Evolutionary conservation across 768 basidiomycete genomes (phyloP), one percentile per base, ranked within the genome.

Genomic region (Suillus hirtellus): DNA sequence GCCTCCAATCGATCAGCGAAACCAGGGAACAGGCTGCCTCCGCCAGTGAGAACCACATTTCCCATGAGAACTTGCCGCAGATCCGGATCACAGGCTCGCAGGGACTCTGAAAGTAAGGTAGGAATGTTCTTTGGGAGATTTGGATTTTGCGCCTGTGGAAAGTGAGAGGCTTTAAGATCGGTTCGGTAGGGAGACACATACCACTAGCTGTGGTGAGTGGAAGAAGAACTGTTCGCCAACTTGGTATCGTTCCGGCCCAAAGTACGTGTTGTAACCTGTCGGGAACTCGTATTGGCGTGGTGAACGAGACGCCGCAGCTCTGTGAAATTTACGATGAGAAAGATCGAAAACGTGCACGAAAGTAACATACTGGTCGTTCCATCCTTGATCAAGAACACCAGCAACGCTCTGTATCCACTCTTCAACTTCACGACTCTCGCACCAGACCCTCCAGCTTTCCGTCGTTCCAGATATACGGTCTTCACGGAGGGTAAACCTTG

Each of bases 1-100:
- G 81, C 80, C 64, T 86, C 81, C 52, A 99, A 80, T 19, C 97
- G 84, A 70, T 99, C 95, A 34, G 84, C 84, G 65, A 99, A 86
- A 21, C 97, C 97, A 40, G 89, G 78, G 64, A 96, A 89, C 50
- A 94, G 78, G 63, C 90, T 93, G 43, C 95, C 92, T 11, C 96
- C 96, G 9, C 97, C 97, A n/a, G 94, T 92, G 53, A 99, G 85
- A 55, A 99, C 96, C 59, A 99, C 89, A 70, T 99, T 98, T 65
- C 90, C 87, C 72, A 96, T 85, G 34, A 99, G 86, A 21, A 92
- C 89, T 64, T 93, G 90, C 35, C 96, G 90, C 62, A 98, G 78
- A 74, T 99, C 97, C 0, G 92, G 88, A 69, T 99, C 97, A 76
- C 92, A 94, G 11, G 91, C 85, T 64, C 88, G 84, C 63, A 99